Conservation (phyloP, 164 flowering plant genomes). For the Amborella trichopoda region DNA sequence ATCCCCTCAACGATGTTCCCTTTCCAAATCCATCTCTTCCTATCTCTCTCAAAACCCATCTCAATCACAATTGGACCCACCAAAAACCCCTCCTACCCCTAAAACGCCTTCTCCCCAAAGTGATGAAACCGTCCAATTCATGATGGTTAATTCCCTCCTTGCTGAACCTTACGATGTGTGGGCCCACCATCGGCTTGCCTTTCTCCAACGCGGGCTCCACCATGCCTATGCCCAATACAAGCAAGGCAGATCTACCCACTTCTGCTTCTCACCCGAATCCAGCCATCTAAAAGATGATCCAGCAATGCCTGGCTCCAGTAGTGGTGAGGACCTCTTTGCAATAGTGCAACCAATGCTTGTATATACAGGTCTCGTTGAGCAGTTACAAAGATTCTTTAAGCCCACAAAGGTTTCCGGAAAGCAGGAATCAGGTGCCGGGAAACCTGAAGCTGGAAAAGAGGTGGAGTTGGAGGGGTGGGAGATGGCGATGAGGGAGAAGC, state of each 20-base stretch:
- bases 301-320: no score
- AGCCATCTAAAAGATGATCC: not conserved
- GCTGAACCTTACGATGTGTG: constrained; percentile 86
- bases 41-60: no score
- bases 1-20: constrained; percentile 38
- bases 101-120: constrained; percentile 25
- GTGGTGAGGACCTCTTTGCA: constrained; percentile 33
- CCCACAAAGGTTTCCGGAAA: no score
- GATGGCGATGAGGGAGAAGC: constrained; percentile 65
- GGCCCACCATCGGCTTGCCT: constrained; percentile 67
- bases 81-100: constrained; percentile 5
- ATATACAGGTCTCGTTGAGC: constrained; percentile 84
- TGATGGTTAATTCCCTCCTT: constrained; percentile 95
- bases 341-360: constrained; percentile 80
- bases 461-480: constrained; percentile 63
- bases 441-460: constrained; percentile 19
- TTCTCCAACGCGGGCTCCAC: constrained; percentile 84
- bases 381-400: constrained; percentile 79
- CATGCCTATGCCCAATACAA: constrained; percentile 86
- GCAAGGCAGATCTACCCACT: constrained; percentile 44
- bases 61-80: no score
- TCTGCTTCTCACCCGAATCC: no score
- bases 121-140: constrained; percentile 95
- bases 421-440: constrained; percentile 7
- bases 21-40: constrained; percentile 50